Base-by-base conservation (phyloP, 306 rosid genomes). In the Chamaecrista fasciculata region DNA sequence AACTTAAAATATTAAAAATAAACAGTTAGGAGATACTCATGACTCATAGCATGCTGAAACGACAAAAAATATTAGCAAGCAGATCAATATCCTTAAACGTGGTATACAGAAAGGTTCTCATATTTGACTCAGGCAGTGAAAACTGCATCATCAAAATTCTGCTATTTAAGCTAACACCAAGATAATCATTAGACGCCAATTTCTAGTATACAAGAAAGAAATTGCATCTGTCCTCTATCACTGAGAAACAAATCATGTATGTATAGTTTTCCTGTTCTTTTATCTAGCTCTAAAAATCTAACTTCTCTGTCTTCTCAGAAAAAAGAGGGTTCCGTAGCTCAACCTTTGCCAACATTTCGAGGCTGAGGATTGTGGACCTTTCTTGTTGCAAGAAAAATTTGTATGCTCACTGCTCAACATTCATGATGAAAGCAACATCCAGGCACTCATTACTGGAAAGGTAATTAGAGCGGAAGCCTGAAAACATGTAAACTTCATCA, bases 401-500 rank as follows among this genome's bases (percentile, higher is more conserved):
- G n/a, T n/a, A n/a, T n/a, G n/a, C n/a, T n/a, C n/a, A n/a, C n/a
- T 50, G 24, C 76, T 66, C 29, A 50, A 11, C 50, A 65, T 67
- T 58, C 66, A 74, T 60, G 93, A 85, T 26, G 87, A 85, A 66
- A 90, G 78, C 66, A 88, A 69, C 62, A 90, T 72, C 97, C 97
- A 90, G 23, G 89, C 96, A 70, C 91, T 72, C 73, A 90, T 57
- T 51, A 90, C 44, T 6, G 97, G 98, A 78, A 93, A 88, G 69
- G 76, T 82, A 62, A 90, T 61, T 14, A 90, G 19, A 65, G 89
- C 96, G 77, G 96, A 87, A 66, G 88, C 93, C 98, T 92, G 84
- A 33, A 84, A 78, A 78, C 66, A 69, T 55, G 66, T 24, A 52
- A 36, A 14, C 52, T 56, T 65, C 79, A 63, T 84, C 64, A 78